Evolutionary conservation across 1,139 yeast species (phyloP), one percentile per base, ranked within the genome.

Genomic region (Yamadazyma jaroonii): DNA sequence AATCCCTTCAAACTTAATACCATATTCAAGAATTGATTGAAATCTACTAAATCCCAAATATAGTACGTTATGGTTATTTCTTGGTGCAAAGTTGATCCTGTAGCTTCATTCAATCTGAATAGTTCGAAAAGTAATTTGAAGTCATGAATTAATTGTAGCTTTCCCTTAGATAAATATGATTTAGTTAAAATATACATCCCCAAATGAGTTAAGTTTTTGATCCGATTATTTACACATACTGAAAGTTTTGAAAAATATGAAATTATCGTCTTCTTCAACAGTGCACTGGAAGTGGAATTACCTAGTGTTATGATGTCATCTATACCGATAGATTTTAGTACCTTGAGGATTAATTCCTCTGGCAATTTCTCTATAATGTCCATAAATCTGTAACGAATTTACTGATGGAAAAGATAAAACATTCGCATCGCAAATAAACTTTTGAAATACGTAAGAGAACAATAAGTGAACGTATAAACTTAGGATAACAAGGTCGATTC

Each of bases 21-120:
- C 23, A 52, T 21, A 10, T 32, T 36, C 10, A 45, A 26, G 25
- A 53, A 47, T 20, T 52, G 51, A 9, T 39, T 32, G 6, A 55
- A 34, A 35, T 56, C 57, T 9, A 43, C 32, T 5, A 56, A 26
- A 22, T 50, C 47, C 58, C 57, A 54, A 6, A 58, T 39, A 36
- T 52, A 50, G 39, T 44, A 58, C 27, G 55, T 47, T 9, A 59
- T 25, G 10, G 59, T 53, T 2, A 59, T 33, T 14, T 39, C 41
- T 25, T 29, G 35, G 6, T 17, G 26, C 11, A 44, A 23, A 9
- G n/a, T 21, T 11, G 31, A 31, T 3, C 35, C 37, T 7, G 25
- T 23, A 21, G 28, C 24, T 25, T 33, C 11, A 31, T 38, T 32
- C 13, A 42, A 35, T 14, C 13, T 25, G 1, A 43, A 10, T 13